Base-by-base conservation (phyloP, 306 rosid species). In the Rubus parviflorus region DNA sequence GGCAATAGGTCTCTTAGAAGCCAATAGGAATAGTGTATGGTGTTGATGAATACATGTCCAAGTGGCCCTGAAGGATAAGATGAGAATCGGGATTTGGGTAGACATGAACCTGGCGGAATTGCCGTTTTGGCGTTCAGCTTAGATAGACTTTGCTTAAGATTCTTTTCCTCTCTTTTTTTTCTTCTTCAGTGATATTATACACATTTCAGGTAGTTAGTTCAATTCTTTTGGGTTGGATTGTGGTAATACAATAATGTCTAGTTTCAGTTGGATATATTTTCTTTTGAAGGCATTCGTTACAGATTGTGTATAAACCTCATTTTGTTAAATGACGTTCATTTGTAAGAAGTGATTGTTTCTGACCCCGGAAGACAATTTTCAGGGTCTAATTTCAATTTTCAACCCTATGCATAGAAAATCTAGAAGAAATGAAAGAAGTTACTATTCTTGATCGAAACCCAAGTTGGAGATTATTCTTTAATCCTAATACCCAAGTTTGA, bases 61-160 rank as follows among this genome's bases (percentile, higher is more conserved):
- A 67, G 77, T 70, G 81, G 78, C 73, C 82, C 83, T 77, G 49
- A 25, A 17, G 81, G 85, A 77, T 79, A 73, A 64, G 75, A 67
- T 80, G 82, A 83, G 81, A 85, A 75, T 53, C 83, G 71, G 54
- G 77, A 75, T 75, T 75, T 35, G 70, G 77, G 85, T 78, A 73
- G 85, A 85, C 20, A 77, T 73, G 84, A 53, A 86, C 80, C 17
- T 73, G 76, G 90, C 88, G 83, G 85, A 80, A 83, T 68, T 82
- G 88, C 88, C 81, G 83, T 79, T 92, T 86, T 85, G 86, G 83
- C 73, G 78, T 79, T 86, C 88, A 84, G 90, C 85, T 84, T 80
- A 86, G 78, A 57, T 81, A 68, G 79, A 56, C 85, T 82, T 77
- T 71, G 77, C 68, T 75, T 30, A 73, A 80, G 75, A 70, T 86